Base-by-base conservation (phyloP, 106 monocot species). In the Platanthera zijinensis region DNA sequence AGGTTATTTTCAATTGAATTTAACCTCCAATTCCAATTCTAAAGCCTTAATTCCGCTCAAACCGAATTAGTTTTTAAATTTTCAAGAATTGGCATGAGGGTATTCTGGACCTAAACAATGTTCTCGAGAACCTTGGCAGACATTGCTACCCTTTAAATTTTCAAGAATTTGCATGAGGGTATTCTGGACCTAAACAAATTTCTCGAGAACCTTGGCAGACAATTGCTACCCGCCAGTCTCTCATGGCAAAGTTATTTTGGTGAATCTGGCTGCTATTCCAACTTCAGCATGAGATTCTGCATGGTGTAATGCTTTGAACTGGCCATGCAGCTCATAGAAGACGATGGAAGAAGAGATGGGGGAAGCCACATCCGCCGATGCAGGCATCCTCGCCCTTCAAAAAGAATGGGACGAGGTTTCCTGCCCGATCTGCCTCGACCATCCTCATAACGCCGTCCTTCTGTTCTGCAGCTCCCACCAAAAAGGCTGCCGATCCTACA, bases 391-490 rank as follows among this genome's bases (percentile, higher is more conserved):
- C 84, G 13, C 77, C 50, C 74, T 68, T 50, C 82, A 85, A 71
- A 88, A 86, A 72, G 85, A 92, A 82, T 95, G 90, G 95, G 92
- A 92, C 73, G 90, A 95, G 21, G 75, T 77, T 68, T 80, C 79
- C 49, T 95, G 95, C 76, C 88, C 95, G 21, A 88, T 95, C 69
- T 95, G 95, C 79, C 84, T 95, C 86, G 95, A 95, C 56, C 88
- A 92, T 80, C 95, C 95, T 9, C 95, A 95, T 69, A 95, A 95
- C 73, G 90, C 90, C 51, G 92, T 95, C 25, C 95, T 86, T 25
- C 82, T 95, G 7, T 30, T 90, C 11, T 95, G 95, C 73, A 77
- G 73, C 49, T 90, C 92, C 30, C 78, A 90, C 75, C 88, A 92
- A 7, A 90, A 93, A 56, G 93, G 93, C 30, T 95, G 95, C 77